Conservation (phyloP, 306 rosid genomes). For the Carpinus fangiana region DNA sequence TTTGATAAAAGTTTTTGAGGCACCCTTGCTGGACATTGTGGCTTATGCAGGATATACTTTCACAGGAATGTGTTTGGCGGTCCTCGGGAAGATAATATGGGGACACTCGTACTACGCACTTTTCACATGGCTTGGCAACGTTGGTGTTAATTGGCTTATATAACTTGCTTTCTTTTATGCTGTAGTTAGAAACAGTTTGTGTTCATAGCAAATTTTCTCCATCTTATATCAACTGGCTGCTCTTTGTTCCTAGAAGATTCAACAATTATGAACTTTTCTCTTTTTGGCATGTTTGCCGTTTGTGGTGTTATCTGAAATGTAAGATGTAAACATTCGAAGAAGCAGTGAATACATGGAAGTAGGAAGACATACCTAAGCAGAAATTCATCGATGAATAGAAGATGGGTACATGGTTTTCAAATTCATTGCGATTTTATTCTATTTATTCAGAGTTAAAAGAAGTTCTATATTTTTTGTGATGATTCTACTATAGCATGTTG, state of each 20-base stretch:
- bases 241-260: slow-evolving; percentile 10
- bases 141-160: slow-evolving; percentile 85
- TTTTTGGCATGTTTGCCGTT: background rate
- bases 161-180: slow-evolving; percentile 36
- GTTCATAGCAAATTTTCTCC: slow-evolving; percentile 16
- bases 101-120: slow-evolving; percentile 80
- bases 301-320: background rate
- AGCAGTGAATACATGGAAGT: background rate
- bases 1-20: slow-evolving; percentile 38
- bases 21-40: slow-evolving; percentile 78
- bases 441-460: background rate
- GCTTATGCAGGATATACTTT: slow-evolving; percentile 86
- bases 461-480: background rate
- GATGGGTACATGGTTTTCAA: background rate
- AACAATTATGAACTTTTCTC: background rate
- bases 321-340: background rate
- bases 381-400: background rate
- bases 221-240: background rate
- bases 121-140: slow-evolving; percentile 91
- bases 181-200: slow-evolving; percentile 35
- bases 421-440: background rate
- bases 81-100: slow-evolving; percentile 61
- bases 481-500: background rate
- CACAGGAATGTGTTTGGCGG: slow-evolving; percentile 82
- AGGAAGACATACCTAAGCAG: background rate